Base-by-base conservation (phyloP, 495 filamentous ascomycete species). In the Xylaria castorea region DNA sequence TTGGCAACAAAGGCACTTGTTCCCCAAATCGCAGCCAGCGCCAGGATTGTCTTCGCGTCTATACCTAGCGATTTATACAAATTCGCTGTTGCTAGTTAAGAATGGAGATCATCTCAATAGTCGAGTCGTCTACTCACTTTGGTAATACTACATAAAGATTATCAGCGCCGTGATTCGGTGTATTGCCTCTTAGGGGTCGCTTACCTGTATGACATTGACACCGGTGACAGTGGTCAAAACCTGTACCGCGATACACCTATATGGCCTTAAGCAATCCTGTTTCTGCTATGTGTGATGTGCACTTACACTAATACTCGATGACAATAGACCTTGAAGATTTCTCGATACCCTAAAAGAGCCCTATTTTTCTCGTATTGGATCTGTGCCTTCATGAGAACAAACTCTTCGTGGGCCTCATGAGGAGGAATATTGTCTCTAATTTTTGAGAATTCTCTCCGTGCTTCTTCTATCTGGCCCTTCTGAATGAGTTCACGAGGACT, bases 361-460 rank as follows among this genome's bases (percentile, higher is more conserved):
- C 88, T 79, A 70, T 86, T 79, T 84, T 86, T 88, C 78, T 90
- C 88, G 78, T 87, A 90, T 75, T 90, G 85, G 73, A 90, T 90
- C 78, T 89, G 87, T 2, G 82, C 83, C 73, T 81, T 75, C 87
- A 89, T 90, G 25, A 86, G 75, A 11, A 77, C 76, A 77, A 90
- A 90, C 70, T 90, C 88, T 71, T 87, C 82, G 16, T 85, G 81
- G 42, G 85, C 76, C 70, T 89, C 86, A 53, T 83, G 77, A 25
- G 83, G 78, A 8, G 80, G 73, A 38, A 88, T 71, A 27, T 89
- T 87, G 4, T 85, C 80, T 18, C 87, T 81, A 71, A 88, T 87
- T 57, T 77, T 81, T 16, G 75, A 74, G 74, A 87, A 90, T 73
- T 89, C 85, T 66, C 73, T 80, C 0, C 83, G 80, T 8, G 88